Base-by-base conservation (phyloP, 192 early-diverging fungal species). In the Coemansia guatemalensis region DNA sequence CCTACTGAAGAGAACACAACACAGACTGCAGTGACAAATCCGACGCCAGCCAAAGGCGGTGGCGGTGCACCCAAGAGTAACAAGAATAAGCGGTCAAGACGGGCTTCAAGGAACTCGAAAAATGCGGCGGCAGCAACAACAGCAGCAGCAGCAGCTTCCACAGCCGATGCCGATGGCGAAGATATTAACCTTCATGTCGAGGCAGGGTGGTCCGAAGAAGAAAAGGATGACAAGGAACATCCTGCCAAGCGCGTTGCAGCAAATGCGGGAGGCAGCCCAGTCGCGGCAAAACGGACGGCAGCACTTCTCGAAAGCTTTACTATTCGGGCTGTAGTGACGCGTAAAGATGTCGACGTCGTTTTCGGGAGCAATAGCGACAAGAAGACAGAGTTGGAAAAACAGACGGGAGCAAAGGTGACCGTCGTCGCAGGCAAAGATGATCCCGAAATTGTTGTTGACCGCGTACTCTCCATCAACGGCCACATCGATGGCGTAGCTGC, bases 401-500 rank as follows among this genome's bases (percentile, higher is more conserved):
- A 67, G 26, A 73, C 67, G 1, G 44, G 58, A 7, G 44, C 74
- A 12, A 41, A 26, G 7, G 67, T 82, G 9, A 39, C 56, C 3
- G 61, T 82, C 24, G 33, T 82, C n/a, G 58, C 79, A 18, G 79
- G 79, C n/a, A 71, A 58, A 6, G 78, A 81, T 14, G 78, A 81
- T 39, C 78, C 78, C 20, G 78, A 81, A 12, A 81, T 81, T 56
- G 78, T 81, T 9, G 78, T 81, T 20, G 78, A 81, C 56, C 78
- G 78, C 3, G 69, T 81, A 14, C 60, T 81, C n/a, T 68, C 73
- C 20, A 57, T 80, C 62, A 68, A 62, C 35, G 73, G 73, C 1
- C 73, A 48, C 3, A 74, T 74, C 32, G 73, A 64, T 20, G 56
- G 35, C 9, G 71, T 80, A 12, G 60, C 68, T 4, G 53, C 57